Percentiles rank a stretch among this genome's conserved stretches.
Evolutionary conservation across 768 basidiomycete species (phyloP).

Genomic region (Termitomyces sp.): DNA sequence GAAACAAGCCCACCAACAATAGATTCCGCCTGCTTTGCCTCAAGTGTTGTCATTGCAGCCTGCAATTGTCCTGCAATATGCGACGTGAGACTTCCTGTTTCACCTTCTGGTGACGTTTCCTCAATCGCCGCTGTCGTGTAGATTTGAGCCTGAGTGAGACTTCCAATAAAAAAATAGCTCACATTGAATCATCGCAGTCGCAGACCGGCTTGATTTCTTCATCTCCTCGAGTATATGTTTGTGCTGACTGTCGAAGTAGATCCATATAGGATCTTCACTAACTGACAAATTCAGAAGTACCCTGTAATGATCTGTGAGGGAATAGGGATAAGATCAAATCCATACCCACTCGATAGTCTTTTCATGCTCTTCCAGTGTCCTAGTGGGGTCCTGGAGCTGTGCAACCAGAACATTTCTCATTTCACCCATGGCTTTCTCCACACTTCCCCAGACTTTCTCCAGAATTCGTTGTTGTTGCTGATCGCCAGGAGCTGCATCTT

Average conservation of each 20-base stretch:
- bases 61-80: slow-evolving; percentile 55
- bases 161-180: slow-evolving; percentile 15
- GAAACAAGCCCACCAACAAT: slow-evolving; percentile 43
- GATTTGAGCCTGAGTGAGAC: slow-evolving; percentile 4
- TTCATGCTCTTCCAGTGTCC: slow-evolving; percentile 90
- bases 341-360: slow-evolving; percentile 85
- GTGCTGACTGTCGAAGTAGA: slow-evolving; percentile 93
- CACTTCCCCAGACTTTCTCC: slow-evolving; percentile 93
- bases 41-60: slow-evolving; percentile 51
- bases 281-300: slow-evolving; percentile 83
- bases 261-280: slow-evolving; percentile 90
- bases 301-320: slow-evolving; percentile 33
- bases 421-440: slow-evolving; percentile 92
- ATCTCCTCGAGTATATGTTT: slow-evolving; percentile 77
- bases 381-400: slow-evolving; percentile 75
- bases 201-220: slow-evolving; percentile 51
- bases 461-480: slow-evolving; percentile 89
- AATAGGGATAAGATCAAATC: not conserved
- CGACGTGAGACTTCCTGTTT: slow-evolving; percentile 32
- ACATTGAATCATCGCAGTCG: slow-evolving; percentile 52
- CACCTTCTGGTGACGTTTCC: slow-evolving; percentile 29
- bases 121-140: slow-evolving; percentile 38
- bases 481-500: slow-evolving; percentile 40
- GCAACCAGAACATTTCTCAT: slow-evolving; percentile 74
- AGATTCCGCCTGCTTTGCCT: slow-evolving; percentile 56